Evolutionary conservation across 495 filamentous ascomycete species (phyloP).

Genomic region (Pseudevernia furfuracea): DNA sequence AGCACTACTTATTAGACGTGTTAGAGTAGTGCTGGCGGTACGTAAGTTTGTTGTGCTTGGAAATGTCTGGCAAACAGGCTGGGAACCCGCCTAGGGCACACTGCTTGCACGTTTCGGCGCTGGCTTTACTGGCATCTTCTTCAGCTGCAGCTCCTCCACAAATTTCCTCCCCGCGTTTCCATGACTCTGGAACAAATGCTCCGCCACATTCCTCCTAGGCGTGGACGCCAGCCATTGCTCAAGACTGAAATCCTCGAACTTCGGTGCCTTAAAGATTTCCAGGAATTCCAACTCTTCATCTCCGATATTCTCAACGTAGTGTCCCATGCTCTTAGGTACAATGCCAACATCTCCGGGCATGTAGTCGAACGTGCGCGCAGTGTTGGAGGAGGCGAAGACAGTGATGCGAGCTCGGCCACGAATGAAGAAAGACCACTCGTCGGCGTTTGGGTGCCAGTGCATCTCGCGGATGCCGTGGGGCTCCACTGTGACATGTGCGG

Average conservation of each 20-base stretch:
- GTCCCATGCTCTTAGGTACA: conserved; percentile 55
- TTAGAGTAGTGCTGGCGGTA: too few species aligned
- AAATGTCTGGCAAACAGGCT: too few species aligned
- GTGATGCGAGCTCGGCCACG: conserved; percentile 59
- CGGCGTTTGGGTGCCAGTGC: conserved; percentile 69
- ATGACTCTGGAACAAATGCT: neutral
- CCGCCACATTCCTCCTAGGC: neutral
- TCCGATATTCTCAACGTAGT: conserved; percentile 71
- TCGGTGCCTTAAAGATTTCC: conserved; percentile 60
- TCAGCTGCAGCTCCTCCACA: neutral
- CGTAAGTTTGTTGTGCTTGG: too few species aligned
- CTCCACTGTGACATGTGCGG: conserved; percentile 58
- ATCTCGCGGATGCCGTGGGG: conserved; percentile 70
- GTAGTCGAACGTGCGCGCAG: conserved; percentile 66
- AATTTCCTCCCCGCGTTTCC: neutral
- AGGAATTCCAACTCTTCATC: conserved; percentile 60
- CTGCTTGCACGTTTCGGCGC: neutral
- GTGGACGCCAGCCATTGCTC: neutral
- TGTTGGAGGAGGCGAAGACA: conserved; percentile 49
- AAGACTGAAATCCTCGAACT: conserved; percentile 48
- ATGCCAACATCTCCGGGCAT: conserved; percentile 63
- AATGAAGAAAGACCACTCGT: conserved; percentile 76
- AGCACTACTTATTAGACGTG: too few species aligned
- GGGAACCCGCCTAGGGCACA: neutral
- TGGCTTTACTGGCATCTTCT: neutral